Base-by-base conservation (phyloP, 345 rosid genomes). In the Boechera stricta region DNA sequence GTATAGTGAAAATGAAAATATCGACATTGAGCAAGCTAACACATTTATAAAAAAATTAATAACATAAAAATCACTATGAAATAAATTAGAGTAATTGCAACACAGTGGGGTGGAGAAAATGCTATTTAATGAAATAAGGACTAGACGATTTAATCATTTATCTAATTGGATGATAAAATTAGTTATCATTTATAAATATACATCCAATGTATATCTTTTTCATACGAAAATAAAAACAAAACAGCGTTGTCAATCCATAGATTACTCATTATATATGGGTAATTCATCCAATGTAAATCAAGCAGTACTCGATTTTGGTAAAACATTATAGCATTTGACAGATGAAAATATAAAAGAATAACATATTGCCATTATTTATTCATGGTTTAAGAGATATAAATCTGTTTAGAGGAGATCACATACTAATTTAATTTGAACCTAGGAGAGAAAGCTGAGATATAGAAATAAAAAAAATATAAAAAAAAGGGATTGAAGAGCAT, bases 401-500 rank as follows among this genome's bases (percentile, higher is more conserved):
- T 72, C 10, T 28, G 38, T 72, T 57, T 49, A 72, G 18, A 36
- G 49, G 60, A 61, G 38, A 15, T 33, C 39, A 49, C 52, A n/a
- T 38, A n/a, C 35, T 33, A 33, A 18, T 18, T 13, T 8, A 47
- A 35, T 47, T 4, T 36, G 60, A 72, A 61, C 39, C 8, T 31
- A 16, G 29, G 52, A 62, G 52, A 38, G 13, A 54, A 51, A 61
- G 10, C 21, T 2, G 57, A 44, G 28, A 48, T 51, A 52, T 32
- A 9, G 24, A 73, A 38, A 4, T 12, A 0, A 9, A 56, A 7
- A 16, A 53, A n/a, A 16, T 16, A 12, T 7, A 18, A 15, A 54
- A 33, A 56, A 64, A 51, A 67, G 6, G 33, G 10, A 70, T n/a
- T 44, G 24, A 52, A 68, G n/a, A 49, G 38, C 24, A 63, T 53